Base-by-base conservation (phyloP, 2,329 filamentous ascomycete species). In the Penicillium sp. region DNA sequence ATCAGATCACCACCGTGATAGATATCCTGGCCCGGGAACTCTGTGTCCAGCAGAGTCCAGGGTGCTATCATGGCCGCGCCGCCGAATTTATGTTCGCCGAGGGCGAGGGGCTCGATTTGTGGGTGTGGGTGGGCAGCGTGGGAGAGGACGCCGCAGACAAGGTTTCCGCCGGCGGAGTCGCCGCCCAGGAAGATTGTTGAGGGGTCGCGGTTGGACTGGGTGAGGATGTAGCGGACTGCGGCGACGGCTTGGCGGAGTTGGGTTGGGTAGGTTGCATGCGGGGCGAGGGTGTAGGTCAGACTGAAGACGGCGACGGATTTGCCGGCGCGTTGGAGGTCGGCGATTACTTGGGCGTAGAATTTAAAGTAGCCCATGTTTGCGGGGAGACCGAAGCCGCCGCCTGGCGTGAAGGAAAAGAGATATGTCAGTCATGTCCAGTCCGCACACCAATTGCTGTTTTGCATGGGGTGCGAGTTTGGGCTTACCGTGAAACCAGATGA, bases 271-370 rank as follows among this genome's bases (percentile, higher is more conserved):
- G 73, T 74, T 7, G 74, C 79, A 12, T 74, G 65, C 0, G 81
- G 81, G 0, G 85, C 81, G n/a, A 88, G 80, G 28, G 83, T 84
- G 73, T 89, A 89, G 42, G 82, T 82, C n/a, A 87, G 78, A 26
- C 85, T 73, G 53, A 88, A 80, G 53, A 84, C 73, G 19, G 84
- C 79, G 33, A 85, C 74, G 35, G 78, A 76, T 56, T 84, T 80
- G 45, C 79, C 81, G 30, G 70, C 65, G 9, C 73, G 72, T n/a
- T 74, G 70, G 22, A 84, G 72, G n/a, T 78, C 73, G 40, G 78
- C 73, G 55, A 81, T 73, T 35, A 85, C 72, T 17, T 80, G 77
- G 22, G 72, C 68, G 53, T 83, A 76, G 76, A 83, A 86, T 19
- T 80, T 72, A 58, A 85, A 76, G 69, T 86, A 83, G 45, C 77